phyloP scores from a whole-genome alignment of 108 stramenopile species.

The Cyclotella choctawhatcheeana region DNA sequence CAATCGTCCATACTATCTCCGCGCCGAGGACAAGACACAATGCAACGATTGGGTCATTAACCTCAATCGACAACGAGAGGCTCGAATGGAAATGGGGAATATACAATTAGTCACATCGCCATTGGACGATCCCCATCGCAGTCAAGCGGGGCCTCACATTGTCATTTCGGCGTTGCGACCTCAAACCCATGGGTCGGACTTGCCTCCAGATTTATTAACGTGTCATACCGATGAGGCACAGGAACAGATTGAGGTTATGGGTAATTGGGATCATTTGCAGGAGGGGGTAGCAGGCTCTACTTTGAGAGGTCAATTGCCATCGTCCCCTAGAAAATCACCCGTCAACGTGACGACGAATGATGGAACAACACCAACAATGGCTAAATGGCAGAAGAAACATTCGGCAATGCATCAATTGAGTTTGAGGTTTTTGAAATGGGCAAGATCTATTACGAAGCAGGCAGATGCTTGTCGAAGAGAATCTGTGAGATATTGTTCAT shows the following conservation, averaged over 20 bases:
- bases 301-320: too few relatives aligned
- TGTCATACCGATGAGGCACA: slow-evolving; percentile 28
- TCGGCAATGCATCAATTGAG: slow-evolving; percentile 44
- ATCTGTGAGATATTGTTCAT: slow-evolving; percentile 2
- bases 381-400: slow-evolving; percentile 59
- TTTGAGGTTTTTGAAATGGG: slow-evolving; percentile 49
- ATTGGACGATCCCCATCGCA: slow-evolving; percentile 25
- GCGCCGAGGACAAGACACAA: slow-evolving; percentile 71
- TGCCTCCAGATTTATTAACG: slow-evolving; percentile 43
- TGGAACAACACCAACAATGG: too few relatives aligned
- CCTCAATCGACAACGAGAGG: slow-evolving; percentile 83
- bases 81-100: slow-evolving; percentile 78
- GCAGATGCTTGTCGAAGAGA: slow-evolving; percentile 44
- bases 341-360: too few relatives aligned
- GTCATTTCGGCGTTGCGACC: slow-evolving; percentile 51
- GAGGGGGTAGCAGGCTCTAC: background rate
- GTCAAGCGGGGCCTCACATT: slow-evolving; percentile 42
- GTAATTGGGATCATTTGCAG: slow-evolving; percentile 27
- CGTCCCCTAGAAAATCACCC: too few relatives aligned
- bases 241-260: slow-evolving; percentile 49
- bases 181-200: slow-evolving; percentile 30
- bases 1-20: slow-evolving; percentile 76
- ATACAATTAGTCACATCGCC: slow-evolving; percentile 66
- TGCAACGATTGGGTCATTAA: slow-evolving; percentile 91
- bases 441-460: slow-evolving; percentile 42